A percentile compares a stretch with the other conserved stretches of the same genome.
Evolutionary conservation across 202 grass and related monocot genomes (phyloP).

Genomic region (Eragrostis tef): DNA sequence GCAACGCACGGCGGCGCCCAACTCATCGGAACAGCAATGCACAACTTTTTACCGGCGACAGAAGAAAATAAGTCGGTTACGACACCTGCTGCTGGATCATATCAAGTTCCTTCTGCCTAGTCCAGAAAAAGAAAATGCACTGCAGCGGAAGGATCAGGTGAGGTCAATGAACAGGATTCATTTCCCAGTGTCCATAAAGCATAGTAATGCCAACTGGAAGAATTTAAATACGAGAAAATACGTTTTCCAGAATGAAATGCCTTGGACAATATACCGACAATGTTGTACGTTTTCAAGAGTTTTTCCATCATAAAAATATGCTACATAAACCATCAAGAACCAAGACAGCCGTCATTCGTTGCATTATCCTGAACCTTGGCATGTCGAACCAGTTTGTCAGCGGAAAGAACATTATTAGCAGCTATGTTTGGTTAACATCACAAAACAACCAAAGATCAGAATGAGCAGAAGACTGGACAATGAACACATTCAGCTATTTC

Average conservation of each 20-base stretch:
- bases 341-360: not conserved
- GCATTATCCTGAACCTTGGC: not conserved
- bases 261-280: not conserved
- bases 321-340: not conserved
- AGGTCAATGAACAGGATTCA: not conserved
- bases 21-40: not conserved
- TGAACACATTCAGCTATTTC: constrained; percentile 41
- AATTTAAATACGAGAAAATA: not conserved
- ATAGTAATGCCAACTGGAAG: not conserved
- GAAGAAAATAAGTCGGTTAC: not conserved
- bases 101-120: not conserved
- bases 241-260: not conserved
- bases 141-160: not conserved
- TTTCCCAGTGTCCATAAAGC: not conserved
- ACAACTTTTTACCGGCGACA: not conserved
- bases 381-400: not conserved
- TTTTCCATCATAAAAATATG: not conserved
- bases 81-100: not conserved
- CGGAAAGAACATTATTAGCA: not conserved
- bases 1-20: not conserved
- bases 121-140: too few relatives aligned
- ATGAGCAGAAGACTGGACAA: not conserved
- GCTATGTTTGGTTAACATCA: not conserved
- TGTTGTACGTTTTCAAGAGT: not conserved
- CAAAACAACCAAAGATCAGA: not conserved